Conservation (phyloP, 257 asterid species). For the Solanum corneliomulleri region DNA sequence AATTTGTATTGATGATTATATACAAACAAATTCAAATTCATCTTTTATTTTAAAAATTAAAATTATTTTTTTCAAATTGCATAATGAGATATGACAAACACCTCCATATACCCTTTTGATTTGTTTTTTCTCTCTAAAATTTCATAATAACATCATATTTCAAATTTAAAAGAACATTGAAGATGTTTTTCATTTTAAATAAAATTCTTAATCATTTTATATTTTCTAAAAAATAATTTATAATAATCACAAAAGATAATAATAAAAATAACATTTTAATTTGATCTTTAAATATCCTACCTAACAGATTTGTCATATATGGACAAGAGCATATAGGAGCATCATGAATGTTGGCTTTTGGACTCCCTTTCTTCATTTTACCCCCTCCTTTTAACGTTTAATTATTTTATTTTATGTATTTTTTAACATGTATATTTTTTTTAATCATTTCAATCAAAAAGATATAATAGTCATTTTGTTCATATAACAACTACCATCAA, state of each 20-base stretch:
- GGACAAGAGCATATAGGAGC: not conserved
- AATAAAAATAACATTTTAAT: no score
- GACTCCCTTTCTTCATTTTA: not conserved
- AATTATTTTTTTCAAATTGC: no score
- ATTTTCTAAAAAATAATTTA: no score
- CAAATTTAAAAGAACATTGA: no score
- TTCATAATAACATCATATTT: not conserved
- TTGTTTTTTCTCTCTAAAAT: not conserved
- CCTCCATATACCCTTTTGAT: not conserved
- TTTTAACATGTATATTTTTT: no score
- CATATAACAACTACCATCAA: not conserved
- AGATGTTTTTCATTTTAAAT: no score
- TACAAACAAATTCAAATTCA: not conserved
- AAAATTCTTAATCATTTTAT: no score
- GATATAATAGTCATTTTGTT: no score
- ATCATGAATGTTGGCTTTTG: not conserved
- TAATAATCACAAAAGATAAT: not conserved
- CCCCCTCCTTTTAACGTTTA: not conserved
- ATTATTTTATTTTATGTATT: no score
- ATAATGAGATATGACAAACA: not conserved
- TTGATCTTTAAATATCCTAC: not conserved
- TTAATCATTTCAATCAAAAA: no score
- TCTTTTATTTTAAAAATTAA: no score
- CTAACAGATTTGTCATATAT: not conserved
- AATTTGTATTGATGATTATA: no score